Evolutionary conservation across 495 filamentous ascomycete genomes (phyloP), one percentile per base, ranked within the genome.

Genomic region (Parathielavia appendiculata): DNA sequence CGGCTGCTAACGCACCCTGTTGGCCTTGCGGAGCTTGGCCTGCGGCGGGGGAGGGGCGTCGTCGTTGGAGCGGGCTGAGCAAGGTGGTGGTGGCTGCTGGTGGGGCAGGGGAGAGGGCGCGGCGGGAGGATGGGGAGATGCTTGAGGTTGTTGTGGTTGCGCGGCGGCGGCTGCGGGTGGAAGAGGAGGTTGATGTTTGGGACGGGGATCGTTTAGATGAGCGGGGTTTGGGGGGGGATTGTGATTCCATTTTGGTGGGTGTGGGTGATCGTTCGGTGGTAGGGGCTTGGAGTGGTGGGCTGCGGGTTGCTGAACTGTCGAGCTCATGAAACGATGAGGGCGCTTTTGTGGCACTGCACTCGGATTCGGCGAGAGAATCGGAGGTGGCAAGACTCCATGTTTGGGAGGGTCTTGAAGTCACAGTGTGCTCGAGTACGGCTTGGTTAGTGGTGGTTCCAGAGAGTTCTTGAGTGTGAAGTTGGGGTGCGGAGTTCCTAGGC

Each of bases 41-140:
- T 14, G 32, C 0, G 35, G n/a, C 0, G 51, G 51, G 34, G 51
- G 41, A 44, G 44, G 41, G 46, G 23, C 39, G 26, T 26, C 1
- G 51, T 20, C 47, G 11, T 5, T 48, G 39, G 16, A 10, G 40
- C 7, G 38, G 53, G 73, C 77, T 74, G 63, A 86, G 84, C 17
- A 91, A 72, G 49, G 86, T 83, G 2, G 85, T 85, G 8, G 83
- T 73, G 2, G 85, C n/a, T n/a, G n/a, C n/a, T n/a, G n/a, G n/a
- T n/a, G 74, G 11, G 87, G 86, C 59, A 91, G 76, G 87, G 6
- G 88, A 90, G n/a, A 87, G 74, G 38, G 81, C 79, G 26, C 83
- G 81, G 60, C 80, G 73, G 54, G 77, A 80, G 7, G 85, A 81
- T n/a, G n/a, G n/a, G 38, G 75, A 75, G 39, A 77, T 65, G 52